phyloP scores from a whole-genome alignment of 768 basidiomycete species.

The Collybiopsis luxurians region DNA sequence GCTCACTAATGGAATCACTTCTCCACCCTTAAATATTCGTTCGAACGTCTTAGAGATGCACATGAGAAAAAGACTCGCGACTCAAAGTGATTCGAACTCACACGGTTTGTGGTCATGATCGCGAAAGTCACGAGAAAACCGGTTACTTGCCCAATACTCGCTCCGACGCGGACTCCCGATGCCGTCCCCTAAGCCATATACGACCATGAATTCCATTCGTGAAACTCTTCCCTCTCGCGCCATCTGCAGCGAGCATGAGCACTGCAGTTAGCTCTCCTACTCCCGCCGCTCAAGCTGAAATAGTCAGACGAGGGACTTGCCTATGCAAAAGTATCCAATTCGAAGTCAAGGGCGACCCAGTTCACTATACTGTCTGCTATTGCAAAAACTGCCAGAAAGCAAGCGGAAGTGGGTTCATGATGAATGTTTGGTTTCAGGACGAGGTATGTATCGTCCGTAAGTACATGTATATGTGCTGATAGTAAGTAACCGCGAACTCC shows the following conservation, averaged over 20 bases:
- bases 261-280: background rate
- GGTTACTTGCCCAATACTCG: no score
- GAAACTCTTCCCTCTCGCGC: background rate
- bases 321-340: slow-evolving; percentile 36
- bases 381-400: slow-evolving; percentile 42
- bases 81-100: no score
- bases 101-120: no score
- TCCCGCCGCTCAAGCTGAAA: background rate
- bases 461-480: background rate
- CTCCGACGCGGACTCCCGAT: no score
- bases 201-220: background rate
- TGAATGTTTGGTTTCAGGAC: slow-evolving; percentile 32
- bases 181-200: no score
- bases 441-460: slow-evolving; percentile 22
- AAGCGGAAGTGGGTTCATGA: slow-evolving; percentile 39
- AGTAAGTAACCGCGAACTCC: no score
- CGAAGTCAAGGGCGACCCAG: slow-evolving; percentile 31
- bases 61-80: no score
- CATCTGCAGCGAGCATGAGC: background rate
- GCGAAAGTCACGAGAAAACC: no score
- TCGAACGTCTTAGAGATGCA: no score
- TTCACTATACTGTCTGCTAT: slow-evolving; percentile 38
- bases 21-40: no score
- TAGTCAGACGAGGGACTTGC: slow-evolving; percentile 19
- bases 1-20: no score